Conservation (phyloP, 768 basidiomycete genomes). For the Leccinum pellstonianum region DNA sequence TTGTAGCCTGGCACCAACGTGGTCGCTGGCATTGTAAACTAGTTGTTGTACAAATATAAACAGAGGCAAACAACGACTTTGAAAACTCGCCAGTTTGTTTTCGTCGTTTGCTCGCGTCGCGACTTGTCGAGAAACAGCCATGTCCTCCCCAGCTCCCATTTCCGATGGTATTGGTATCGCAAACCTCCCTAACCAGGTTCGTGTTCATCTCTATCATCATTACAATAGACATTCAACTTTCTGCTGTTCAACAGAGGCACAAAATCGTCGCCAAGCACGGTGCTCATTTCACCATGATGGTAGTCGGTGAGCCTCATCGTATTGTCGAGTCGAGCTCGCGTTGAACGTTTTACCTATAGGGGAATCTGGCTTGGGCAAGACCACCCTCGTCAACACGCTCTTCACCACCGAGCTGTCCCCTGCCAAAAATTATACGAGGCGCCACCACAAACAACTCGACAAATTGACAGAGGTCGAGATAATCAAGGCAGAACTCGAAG, state of each 20-base stretch:
- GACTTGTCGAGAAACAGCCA: constrained; percentile 22
- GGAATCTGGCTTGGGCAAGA: constrained; percentile 97
- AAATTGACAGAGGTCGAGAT: constrained; percentile 99
- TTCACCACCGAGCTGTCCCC: constrained; percentile 96
- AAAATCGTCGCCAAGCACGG: constrained; percentile 98
- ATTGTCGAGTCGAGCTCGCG: neutral
- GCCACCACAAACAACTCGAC: constrained; percentile 95
- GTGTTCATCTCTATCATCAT: constrained; percentile 17
- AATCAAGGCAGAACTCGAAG: constrained; percentile 98
- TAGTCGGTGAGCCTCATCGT: constrained; percentile 63
- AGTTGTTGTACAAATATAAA: constrained; percentile 24
- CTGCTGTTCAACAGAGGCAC: constrained; percentile 66
- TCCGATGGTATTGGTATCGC: constrained; percentile 89
- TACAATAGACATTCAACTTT: neutral
- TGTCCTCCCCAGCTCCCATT: constrained; percentile 32
- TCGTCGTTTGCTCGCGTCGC: constrained; percentile 18
- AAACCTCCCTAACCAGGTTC: constrained; percentile 96
- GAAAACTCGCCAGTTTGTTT: constrained; percentile 27
- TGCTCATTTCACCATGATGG: constrained; percentile 99
- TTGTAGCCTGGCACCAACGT: constrained; percentile 57
- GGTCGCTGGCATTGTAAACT: constrained; percentile 17
- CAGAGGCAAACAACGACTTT: constrained; percentile 22
- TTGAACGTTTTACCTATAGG: constrained; percentile 45
- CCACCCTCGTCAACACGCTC: constrained; percentile 96
- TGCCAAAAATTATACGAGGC: constrained; percentile 83